Base-by-base conservation (phyloP, 805 yeast species). In the Yamadazyma tumulicola region DNA sequence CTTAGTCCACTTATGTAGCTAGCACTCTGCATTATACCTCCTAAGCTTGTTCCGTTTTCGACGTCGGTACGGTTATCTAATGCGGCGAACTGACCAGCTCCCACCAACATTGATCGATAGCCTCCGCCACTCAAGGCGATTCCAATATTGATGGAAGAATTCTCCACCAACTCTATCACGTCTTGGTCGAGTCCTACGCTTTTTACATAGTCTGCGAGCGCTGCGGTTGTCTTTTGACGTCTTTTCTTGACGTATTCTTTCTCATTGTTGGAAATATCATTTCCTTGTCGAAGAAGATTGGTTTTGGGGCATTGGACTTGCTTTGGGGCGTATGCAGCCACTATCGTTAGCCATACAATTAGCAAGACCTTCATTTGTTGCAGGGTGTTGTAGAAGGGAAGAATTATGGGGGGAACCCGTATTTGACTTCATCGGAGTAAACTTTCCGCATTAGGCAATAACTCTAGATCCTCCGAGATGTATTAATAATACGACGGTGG, bases 31-130 rank as follows among this genome's bases (percentile, higher is more conserved):
- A 86, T 59, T 16, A 87, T 57, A 4, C 95, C 94, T 21, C 91
- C 89, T 26, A 86, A 55, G 3, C 36, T 43, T 10, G 84, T 82
- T 17, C 63, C 59, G 8, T 67, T 65, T 12, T 59, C 61, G 10
- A 78, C 70, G n/a, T 49, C 59, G 2, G 93, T 80, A 45, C 94
- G 67, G 49, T 78, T 77, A 55, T 87, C 96, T 39, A 85, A 59
- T 1, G 91, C 95, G 1, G 89, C 67, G 14, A 87, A 60, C 54
- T 79, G 77, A 22, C 96, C 96, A 10, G 95, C 95, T 2, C 95
- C 95, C 38, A 71, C 61, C 29, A 87, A 61, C 86, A 67, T 60
- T 12, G 69, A 61, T 34, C 71, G 47, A 41, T 64, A 65, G 2
- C 69, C 64, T 11, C 71, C 71, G 2, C 71, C 71, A 7, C 61